Evolutionary conservation across 1,284 basidiomycete genomes (phyloP).

Genomic region (Irpex sp.): DNA sequence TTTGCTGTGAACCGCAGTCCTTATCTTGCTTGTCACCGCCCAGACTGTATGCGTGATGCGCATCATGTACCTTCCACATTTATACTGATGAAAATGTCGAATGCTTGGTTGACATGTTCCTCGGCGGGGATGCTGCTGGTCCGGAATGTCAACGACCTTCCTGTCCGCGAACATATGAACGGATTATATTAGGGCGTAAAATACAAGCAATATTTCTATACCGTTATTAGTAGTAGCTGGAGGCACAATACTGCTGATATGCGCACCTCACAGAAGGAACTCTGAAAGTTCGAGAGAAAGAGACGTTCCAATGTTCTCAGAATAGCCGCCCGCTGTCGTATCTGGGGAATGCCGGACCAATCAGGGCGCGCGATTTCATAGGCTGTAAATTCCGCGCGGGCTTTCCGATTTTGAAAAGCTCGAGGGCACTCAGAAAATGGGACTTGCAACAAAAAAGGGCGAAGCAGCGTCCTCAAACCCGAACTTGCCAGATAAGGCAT

Average conservation of each 20-base stretch:
- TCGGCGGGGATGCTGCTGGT: not conserved
- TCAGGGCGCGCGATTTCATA: constrained; percentile 17
- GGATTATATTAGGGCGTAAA: not conserved
- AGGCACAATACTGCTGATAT: not conserved
- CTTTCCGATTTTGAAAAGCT: constrained; percentile 18
- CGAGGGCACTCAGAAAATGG: constrained; percentile 5
- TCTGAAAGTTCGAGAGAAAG: constrained; percentile 5
- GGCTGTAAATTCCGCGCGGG: constrained; percentile 21
- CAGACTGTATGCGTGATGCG: not conserved
- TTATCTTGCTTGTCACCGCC: not conserved
- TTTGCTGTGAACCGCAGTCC: not conserved
- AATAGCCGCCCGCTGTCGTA: constrained; percentile 23
- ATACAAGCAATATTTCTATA: not conserved
- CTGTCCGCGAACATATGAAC: not conserved
- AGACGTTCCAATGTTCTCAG: not conserved
- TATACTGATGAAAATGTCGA: not conserved
- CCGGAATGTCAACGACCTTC: not conserved
- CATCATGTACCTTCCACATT: not conserved
- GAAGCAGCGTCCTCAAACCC: constrained; percentile 9
- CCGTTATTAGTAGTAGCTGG: not conserved
- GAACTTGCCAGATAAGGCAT: constrained; percentile 9
- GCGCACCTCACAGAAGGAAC: not conserved
- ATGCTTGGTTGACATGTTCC: not conserved
- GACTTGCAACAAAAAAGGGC: constrained; percentile 6
- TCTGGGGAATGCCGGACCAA: constrained; percentile 32